Base-by-base conservation (phyloP, 257 asterid genomes). In the Pogostemon cablin region DNA sequence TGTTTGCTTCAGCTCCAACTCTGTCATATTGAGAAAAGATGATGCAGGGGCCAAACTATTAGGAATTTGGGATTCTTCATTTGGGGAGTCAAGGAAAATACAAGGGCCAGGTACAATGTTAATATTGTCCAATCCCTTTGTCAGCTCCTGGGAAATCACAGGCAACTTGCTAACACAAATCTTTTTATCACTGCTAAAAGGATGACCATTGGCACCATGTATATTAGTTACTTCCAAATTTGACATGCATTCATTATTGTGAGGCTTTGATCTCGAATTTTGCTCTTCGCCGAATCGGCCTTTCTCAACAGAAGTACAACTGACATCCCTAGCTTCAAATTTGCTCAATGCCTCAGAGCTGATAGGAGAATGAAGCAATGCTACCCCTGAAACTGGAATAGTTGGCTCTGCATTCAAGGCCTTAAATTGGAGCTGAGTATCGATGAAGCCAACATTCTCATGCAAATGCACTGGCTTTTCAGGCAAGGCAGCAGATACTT, bases 401-500 rank as follows among this genome's bases (percentile, higher is more conserved):
- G 69, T 11, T 66, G 79, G 78, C 57, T 82, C 90, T 63, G 48
- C 78, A 72, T 54, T 76, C 47, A 38, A 61, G 40, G 62, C 77
- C 75, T 69, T 81, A 35, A 67, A 66, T 42, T 80, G 87, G 71
- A 79, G 72, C 70, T 77, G 87, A 69, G 79, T 75, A 68, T 67
- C 58, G 61, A 69, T 64, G 44, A 58, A 65, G 76, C 63, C 78
- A 78, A 72, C 72, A 63, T 80, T 78, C 72, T 77, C 78, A 55
- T 75, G 83, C 65, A 74, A 76, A 46, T 71, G 81, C 48, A 68
- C 77, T 47, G 73, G 83, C 67, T 77, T 88, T 77, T 81, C 93
- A 17, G 62, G 78, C 47, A 78, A 49, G 75, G 83, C 81, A 62
- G 80, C 78, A 34, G 88, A 42, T 60, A 64, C 76, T 25, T 17